Conservation (phyloP, 2,329 filamentous ascomycete species). For the Tolypocladium amazonense region DNA sequence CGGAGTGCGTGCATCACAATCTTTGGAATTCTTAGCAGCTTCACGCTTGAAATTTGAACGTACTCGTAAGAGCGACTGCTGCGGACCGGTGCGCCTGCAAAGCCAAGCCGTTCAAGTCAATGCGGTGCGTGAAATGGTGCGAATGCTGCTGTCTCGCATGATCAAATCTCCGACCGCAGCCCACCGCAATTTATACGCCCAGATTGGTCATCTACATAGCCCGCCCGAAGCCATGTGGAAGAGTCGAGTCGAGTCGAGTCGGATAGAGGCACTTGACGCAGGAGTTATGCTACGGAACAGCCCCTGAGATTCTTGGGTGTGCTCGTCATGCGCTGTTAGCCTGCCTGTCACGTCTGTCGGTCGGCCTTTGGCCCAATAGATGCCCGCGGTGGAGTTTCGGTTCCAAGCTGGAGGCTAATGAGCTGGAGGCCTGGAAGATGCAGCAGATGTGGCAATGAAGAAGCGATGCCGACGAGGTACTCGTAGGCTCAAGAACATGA, state of each 20-base stretch:
- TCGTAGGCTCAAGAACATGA: too few species aligned
- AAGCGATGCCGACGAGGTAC: too few species aligned
- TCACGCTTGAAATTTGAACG: neutral
- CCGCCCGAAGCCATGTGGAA: neutral
- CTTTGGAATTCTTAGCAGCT: neutral
- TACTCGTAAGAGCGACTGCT: neutral
- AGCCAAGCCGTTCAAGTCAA: neutral
- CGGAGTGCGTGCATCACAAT: neutral
- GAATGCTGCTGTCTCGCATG: neutral
- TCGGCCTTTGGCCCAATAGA: neutral
- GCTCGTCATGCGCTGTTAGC: neutral
- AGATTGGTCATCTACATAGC: neutral
- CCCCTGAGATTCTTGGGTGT: neutral
- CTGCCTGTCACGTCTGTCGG: neutral
- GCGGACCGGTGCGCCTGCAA: neutral
- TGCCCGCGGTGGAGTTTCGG: neutral
- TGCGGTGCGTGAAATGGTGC: neutral
- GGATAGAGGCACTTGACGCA: neutral
- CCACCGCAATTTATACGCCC: conserved; percentile 1
- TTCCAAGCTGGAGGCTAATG: neutral
- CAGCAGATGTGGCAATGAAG: neutral
- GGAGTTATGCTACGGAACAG: neutral
- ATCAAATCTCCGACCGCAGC: neutral
- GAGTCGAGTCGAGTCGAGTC: neutral
- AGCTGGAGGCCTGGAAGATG: neutral